phyloP scores from a whole-genome alignment of 2,329 filamentous ascomycete genomes.

The Triangularia setosa region DNA sequence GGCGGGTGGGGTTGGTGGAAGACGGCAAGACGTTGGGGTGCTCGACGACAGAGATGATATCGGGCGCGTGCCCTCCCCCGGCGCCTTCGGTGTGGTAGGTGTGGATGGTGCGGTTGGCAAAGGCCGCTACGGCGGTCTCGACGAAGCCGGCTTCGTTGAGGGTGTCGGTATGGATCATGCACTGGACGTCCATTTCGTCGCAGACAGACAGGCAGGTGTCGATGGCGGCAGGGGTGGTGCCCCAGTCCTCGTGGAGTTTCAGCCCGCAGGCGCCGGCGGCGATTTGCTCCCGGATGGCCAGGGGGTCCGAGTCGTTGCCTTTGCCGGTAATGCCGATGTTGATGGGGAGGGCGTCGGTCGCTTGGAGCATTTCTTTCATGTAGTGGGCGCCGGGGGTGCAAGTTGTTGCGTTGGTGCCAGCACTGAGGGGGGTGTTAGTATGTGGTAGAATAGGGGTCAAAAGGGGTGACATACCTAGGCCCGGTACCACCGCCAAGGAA shows the following conservation, averaged over 20 bases:
- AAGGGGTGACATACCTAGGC: constrained; percentile 58
- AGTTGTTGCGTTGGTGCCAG: constrained; percentile 86
- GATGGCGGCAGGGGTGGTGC: constrained; percentile 83
- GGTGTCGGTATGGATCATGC: constrained; percentile 91
- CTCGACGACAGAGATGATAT: constrained; percentile 92
- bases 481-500: constrained; percentile 89
- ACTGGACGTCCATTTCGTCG: constrained; percentile 88
- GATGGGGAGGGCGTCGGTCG: constrained; percentile 73
- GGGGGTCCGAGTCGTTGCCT: constrained; percentile 75
- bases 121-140: constrained; percentile 80
- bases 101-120: constrained; percentile 85
- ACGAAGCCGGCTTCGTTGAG: constrained; percentile 98
- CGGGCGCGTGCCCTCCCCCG: constrained; percentile 88
- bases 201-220: constrained; percentile 82
- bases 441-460: not conserved
- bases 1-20: constrained; percentile 87
- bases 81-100: constrained; percentile 97
- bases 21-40: constrained; percentile 83
- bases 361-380: constrained; percentile 86
- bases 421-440: constrained; percentile 43
- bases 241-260: constrained; percentile 97
- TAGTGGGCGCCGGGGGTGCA: constrained; percentile 84
- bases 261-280: constrained; percentile 82
- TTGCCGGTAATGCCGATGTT: constrained; percentile 92
- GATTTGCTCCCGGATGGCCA: constrained; percentile 73